Evolutionary conservation across 73 alveolate species (phyloP).

Genomic region (Diophrys appendiculata): DNA sequence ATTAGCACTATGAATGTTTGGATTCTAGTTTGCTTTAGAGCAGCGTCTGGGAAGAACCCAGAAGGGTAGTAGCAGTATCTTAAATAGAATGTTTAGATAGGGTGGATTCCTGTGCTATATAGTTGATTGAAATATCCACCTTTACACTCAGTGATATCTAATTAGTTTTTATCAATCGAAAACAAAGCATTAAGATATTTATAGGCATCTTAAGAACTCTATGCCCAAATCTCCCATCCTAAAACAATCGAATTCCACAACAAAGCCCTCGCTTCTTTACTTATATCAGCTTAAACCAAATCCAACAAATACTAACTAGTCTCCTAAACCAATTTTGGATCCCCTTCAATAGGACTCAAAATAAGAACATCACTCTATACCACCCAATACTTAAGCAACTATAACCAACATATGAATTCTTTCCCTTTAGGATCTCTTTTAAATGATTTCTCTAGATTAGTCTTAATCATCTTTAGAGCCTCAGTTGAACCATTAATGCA

Average conservation of each 20-base stretch:
- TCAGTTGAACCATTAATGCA: slow-evolving; percentile 50
- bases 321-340: slow-evolving; percentile 16
- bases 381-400: not conserved
- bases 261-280: too few species aligned
- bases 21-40: slow-evolving; percentile 19
- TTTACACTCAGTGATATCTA: too few species aligned
- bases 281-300: too few species aligned
- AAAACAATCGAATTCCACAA: too few species aligned
- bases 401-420: not conserved
- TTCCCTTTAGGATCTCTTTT: not conserved
- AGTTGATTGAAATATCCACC: too few species aligned
- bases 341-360: slow-evolving; percentile 2
- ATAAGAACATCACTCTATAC: not conserved
- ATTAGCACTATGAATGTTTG: slow-evolving; percentile 17
- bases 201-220: slow-evolving; percentile 1
- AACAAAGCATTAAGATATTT: slow-evolving; percentile 16
- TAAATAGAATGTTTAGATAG: slow-evolving; percentile 22
- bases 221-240: slow-evolving; percentile 48
- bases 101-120: not conserved
- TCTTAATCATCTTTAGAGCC: slow-evolving; percentile 27
- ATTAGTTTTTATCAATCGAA: too few species aligned
- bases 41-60: slow-evolving; percentile 17
- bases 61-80: slow-evolving; percentile 12
- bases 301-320: too few species aligned
- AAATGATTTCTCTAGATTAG: too few species aligned